Evolutionary conservation across 1,284 basidiomycete genomes (phyloP).

Genomic region (Mycosarcoma maydis): DNA sequence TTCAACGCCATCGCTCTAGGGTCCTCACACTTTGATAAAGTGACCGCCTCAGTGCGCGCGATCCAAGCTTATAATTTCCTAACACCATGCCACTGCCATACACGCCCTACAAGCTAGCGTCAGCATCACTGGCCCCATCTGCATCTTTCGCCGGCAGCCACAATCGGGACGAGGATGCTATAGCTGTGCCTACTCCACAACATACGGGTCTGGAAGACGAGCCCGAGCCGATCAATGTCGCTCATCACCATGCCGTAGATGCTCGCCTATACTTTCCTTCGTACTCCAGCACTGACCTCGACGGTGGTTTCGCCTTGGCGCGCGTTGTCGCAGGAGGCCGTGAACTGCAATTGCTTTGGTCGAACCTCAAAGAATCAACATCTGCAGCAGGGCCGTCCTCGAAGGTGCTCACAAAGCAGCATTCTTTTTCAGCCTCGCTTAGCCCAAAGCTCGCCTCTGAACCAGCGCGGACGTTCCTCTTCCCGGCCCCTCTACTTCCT

Average conservation of each 20-base stretch:
- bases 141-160: constrained; percentile 8
- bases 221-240: constrained; percentile 17
- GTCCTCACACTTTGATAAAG: background rate
- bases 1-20: background rate
- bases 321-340: constrained; percentile 43
- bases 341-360: constrained; percentile 54
- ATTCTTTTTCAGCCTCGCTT: constrained; percentile 23
- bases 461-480: constrained; percentile 43
- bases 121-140: constrained; percentile 30
- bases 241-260: constrained; percentile 36
- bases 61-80: too few relatives aligned
- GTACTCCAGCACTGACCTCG: constrained; percentile 1
- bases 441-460: constrained; percentile 26
- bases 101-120: constrained; percentile 44
- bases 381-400: constrained; percentile 14
- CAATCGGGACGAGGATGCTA: constrained; percentile 23
- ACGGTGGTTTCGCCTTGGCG: constrained; percentile 44
- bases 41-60: background rate
- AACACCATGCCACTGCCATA: constrained; percentile 38
- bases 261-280: constrained; percentile 44
- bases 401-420: constrained; percentile 9
- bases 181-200: constrained; percentile 42
- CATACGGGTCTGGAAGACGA: constrained; percentile 37
- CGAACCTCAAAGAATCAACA: constrained; percentile 7
- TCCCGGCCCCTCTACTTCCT: constrained; percentile 52